phyloP scores from a whole-genome alignment of 345 rosid species.

The Nasturtium officinale region DNA sequence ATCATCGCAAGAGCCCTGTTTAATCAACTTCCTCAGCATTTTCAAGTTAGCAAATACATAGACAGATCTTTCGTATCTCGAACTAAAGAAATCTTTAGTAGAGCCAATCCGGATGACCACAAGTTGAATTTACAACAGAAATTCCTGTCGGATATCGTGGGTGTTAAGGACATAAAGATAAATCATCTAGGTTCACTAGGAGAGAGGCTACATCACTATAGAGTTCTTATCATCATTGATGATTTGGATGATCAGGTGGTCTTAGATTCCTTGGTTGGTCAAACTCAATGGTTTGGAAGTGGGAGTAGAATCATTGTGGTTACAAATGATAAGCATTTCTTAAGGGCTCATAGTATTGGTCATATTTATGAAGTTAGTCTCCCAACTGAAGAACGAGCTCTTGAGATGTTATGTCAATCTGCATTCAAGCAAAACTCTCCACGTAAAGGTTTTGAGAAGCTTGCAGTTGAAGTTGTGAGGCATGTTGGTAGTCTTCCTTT shows the following conservation, averaged over 20 bases:
- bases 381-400: background rate
- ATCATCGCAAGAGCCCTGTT: background rate
- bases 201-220: background rate
- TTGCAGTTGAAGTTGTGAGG: background rate
- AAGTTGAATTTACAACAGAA: no score
- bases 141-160: background rate
- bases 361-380: background rate
- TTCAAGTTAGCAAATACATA: background rate
- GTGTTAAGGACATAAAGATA: slow-evolving; percentile 5
- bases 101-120: background rate
- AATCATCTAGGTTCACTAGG: background rate
- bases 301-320: slow-evolving; percentile 11
- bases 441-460: background rate
- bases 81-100: background rate
- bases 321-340: slow-evolving; percentile 45
- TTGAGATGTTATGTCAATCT: slow-evolving; percentile 5
- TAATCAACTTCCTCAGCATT: background rate
- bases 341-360: background rate
- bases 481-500: slow-evolving; percentile 39
- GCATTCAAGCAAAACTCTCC: slow-evolving; percentile 20
- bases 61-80: background rate
- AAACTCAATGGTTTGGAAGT: background rate
- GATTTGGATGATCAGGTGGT: slow-evolving; percentile 52
- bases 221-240: slow-evolving; percentile 49
- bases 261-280: background rate